phyloP scores from a whole-genome alignment of 2,329 filamentous ascomycete species.

The Calonectria henricotiae region DNA sequence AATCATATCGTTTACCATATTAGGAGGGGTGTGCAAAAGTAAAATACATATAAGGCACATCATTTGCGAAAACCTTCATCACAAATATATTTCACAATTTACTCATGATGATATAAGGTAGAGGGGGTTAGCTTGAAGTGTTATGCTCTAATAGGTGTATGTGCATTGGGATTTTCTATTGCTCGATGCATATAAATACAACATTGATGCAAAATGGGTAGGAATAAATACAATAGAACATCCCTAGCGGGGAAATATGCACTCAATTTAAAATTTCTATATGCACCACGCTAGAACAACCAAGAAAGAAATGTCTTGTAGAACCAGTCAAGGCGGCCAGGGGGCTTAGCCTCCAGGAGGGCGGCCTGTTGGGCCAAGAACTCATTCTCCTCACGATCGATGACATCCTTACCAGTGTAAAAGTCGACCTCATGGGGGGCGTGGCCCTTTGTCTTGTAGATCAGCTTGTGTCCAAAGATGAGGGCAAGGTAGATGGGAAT shows the following conservation, averaged over 20 bases:
- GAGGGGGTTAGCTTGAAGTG: no score
- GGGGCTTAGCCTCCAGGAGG: slow-evolving; percentile 48
- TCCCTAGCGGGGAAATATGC: not conserved
- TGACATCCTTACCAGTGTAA: slow-evolving; percentile 80
- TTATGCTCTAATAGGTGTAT: no score
- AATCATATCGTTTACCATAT: no score
- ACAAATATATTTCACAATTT: no score
- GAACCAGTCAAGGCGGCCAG: slow-evolving; percentile 55
- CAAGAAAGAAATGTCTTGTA: slow-evolving; percentile 60
- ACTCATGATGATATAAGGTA: no score
- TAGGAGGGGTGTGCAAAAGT: no score
- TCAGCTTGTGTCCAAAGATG: slow-evolving; percentile 79
- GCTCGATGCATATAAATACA: no score
- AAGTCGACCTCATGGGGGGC: slow-evolving; percentile 77
- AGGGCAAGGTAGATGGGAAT: slow-evolving; percentile 82
- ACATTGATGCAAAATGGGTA: not conserved
- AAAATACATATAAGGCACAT: no score
- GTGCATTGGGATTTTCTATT: no score
- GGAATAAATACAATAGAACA: not conserved
- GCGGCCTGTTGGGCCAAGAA: slow-evolving; percentile 69
- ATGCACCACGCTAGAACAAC: slow-evolving; percentile 55
- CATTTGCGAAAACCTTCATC: no score
- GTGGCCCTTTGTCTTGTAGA: slow-evolving; percentile 70
- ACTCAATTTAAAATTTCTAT: not conserved
- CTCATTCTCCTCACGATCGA: slow-evolving; percentile 81